Base-by-base conservation (phyloP, 768 basidiomycete genomes). In the Strobilomyces confusus region DNA sequence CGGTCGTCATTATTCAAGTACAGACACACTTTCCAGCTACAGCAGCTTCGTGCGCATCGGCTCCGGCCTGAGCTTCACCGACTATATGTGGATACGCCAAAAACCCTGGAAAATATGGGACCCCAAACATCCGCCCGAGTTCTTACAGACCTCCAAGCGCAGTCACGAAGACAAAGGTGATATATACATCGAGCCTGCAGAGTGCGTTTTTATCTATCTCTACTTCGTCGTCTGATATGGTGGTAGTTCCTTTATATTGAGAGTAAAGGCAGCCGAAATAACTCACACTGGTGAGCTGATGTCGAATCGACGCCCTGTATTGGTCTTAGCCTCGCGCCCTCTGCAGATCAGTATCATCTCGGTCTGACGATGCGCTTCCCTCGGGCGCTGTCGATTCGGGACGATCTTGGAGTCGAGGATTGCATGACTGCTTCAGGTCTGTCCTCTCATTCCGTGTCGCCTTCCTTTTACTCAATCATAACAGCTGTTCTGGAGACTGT, bases 351-450 rank as follows among this genome's bases (percentile, higher is more conserved):
- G 60, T 98, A 92, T 61, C 87, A 88, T 48, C 68, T 93, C 58
- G 88, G 86, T 5, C 82, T 86, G 57, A 98, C 95, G 0, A 87
- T 99, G 83, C 86, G 97, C 20, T 99, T 99, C 65, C 95, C 97
- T 42, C 81, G 95, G 52, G 92, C 90, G 15, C 62, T 92, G 43
- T 65, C 71, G 3, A 92, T 95, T 55, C 81, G 92, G 22, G 89
- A 90, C 46, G 93, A 97, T 61, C 75, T 91, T 19, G 78, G 67
- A 32, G 73, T 83, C 38, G 80, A 79, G 1, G 90, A 92, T 61
- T 91, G 89, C 66, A 79, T 87, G 80, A 75, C 81, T 11, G 84
- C 84, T 1, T 77, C 82, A 43, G 82, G 90, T 87, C 53, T 17
- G 57, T 44, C 45, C n/a, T 38, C 19, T 33, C 49, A 6, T 15